Percentiles rank a stretch among this genome's conserved stretches.
phyloP scores from a whole-genome alignment of 2,329 filamentous ascomycete species.

The Pseudogymnoascus sp. region DNA sequence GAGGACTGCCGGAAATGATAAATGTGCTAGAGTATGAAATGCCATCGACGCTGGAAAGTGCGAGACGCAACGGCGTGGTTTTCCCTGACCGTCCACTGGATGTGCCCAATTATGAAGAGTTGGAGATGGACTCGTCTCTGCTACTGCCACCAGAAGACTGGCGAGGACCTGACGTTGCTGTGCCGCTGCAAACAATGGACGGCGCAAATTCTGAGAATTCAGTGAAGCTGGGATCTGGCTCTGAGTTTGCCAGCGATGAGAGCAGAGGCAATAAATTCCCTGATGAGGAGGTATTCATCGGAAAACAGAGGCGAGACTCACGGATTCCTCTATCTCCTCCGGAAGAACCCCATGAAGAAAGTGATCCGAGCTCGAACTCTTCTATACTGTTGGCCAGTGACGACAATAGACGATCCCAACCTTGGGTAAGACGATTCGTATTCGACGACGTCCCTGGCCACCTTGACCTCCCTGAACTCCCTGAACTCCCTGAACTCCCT shows the following conservation, averaged over 20 bases:
- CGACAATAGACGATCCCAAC: background rate
- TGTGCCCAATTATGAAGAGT: no score
- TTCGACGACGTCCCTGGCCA: background rate
- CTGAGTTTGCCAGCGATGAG: background rate
- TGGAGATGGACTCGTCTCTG: background rate
- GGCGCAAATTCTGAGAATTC: background rate
- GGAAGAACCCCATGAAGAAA: background rate
- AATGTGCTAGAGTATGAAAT: background rate
- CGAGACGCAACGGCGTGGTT: background rate
- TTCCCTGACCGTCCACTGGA: background rate
- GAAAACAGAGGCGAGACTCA: background rate
- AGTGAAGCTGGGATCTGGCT: background rate
- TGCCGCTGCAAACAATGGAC: background rate
- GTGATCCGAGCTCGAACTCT: background rate
- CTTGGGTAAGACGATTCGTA: background rate
- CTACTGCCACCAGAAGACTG: background rate
- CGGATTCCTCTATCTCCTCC: background rate
- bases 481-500: no score
- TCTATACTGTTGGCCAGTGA: background rate
- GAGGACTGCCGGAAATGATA: background rate
- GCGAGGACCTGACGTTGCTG: background rate
- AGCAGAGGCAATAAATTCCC: background rate
- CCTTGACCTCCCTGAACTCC: no score
- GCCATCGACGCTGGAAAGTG: background rate
- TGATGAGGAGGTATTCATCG: background rate